phyloP scores from a whole-genome alignment of 805 yeast species.

The Yueomyces sp. region DNA sequence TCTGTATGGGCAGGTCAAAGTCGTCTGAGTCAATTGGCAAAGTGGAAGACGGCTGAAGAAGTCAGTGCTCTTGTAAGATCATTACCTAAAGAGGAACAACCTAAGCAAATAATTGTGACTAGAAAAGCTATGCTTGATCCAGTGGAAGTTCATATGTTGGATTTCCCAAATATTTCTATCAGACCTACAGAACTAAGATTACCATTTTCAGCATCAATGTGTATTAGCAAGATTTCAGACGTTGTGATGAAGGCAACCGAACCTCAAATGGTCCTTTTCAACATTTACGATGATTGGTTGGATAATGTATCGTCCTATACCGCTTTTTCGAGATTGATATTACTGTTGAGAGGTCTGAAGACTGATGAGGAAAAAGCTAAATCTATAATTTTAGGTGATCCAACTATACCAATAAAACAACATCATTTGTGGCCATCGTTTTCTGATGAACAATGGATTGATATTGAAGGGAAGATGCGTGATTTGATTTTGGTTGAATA shows the following conservation, averaged over 20 bases:
- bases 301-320: constrained; percentile 73
- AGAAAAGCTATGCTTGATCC: constrained; percentile 90
- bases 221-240: constrained; percentile 66
- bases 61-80: constrained; percentile 85
- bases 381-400: constrained; percentile 62
- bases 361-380: constrained; percentile 68
- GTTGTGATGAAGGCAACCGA: constrained; percentile 77
- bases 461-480: constrained; percentile 74
- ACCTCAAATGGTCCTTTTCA: constrained; percentile 84
- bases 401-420: constrained; percentile 50
- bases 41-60: constrained; percentile 98
- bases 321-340: constrained; percentile 78
- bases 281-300: constrained; percentile 92
- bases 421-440: constrained; percentile 93
- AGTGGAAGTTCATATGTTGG: constrained; percentile 90
- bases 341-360: constrained; percentile 71
- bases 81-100: constrained; percentile 86
- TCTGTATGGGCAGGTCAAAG: constrained; percentile 97
- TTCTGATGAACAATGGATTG: constrained; percentile 81
- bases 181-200: constrained; percentile 79
- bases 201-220: constrained; percentile 80
- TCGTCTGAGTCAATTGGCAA: constrained; percentile 81
- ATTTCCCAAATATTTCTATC: constrained; percentile 83
- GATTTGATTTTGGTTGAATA: constrained; percentile 80
- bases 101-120: constrained; percentile 81